Evolutionary conservation across 106 monocot species (phyloP).

Genomic region (Ottelia alismoides): DNA sequence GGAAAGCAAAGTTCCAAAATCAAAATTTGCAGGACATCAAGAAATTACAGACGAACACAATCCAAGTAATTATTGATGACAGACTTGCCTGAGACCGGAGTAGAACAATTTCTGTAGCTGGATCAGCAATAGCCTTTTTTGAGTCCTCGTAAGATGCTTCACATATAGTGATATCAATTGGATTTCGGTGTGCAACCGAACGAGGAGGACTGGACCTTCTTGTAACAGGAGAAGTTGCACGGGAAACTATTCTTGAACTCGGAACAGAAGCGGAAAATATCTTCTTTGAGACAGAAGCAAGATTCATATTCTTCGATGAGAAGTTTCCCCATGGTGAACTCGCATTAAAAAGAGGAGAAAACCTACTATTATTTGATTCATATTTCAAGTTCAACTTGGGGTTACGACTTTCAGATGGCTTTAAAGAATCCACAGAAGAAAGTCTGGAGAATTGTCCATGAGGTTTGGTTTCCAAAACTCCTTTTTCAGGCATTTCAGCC

Average conservation of each 20-base stretch:
- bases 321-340: constrained; percentile 26
- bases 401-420: constrained; percentile 14
- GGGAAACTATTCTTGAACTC: constrained; percentile 31
- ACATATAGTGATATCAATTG: constrained; percentile 12
- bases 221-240: constrained; percentile 40
- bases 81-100: constrained; percentile 41
- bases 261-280: constrained; percentile 42
- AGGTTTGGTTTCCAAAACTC: constrained; percentile 5
- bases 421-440: constrained; percentile 36
- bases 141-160: constrained; percentile 20
- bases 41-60: no score
- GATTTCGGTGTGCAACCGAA: constrained; percentile 3
- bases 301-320: constrained; percentile 15
- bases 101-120: constrained; percentile 31
- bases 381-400: constrained; percentile 11
- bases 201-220: constrained; percentile 25
- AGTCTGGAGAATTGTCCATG: constrained; percentile 20
- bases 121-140: constrained; percentile 18
- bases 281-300: constrained; percentile 30
- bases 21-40: no score
- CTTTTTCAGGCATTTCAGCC: constrained; percentile 25
- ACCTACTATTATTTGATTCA: constrained; percentile 11
- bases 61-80: no score
- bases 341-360: constrained; percentile 15
- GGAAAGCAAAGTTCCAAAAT: no score